A percentile compares a stretch with the other conserved stretches of the same genome.
Evolutionary conservation across 1,284 basidiomycete species (phyloP).

Genomic region (Acaromyces ingoldii): DNA sequence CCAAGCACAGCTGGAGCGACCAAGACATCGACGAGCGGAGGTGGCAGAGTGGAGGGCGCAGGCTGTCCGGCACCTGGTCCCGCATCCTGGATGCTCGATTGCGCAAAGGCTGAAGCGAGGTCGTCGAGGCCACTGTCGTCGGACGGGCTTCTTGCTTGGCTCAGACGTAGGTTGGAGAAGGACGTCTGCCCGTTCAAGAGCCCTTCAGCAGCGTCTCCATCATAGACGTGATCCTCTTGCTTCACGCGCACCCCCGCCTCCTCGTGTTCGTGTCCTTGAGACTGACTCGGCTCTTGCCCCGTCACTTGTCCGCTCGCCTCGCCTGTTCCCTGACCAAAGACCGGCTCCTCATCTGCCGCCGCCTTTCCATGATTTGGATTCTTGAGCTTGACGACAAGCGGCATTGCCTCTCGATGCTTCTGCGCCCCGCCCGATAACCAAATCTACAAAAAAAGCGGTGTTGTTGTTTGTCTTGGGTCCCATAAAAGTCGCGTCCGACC

Average conservation of each 20-base stretch:
- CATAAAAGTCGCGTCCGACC: too few relatives aligned
- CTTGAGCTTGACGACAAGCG: slow-evolving; percentile 2
- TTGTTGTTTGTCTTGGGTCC: too few relatives aligned
- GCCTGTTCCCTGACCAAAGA: too few relatives aligned
- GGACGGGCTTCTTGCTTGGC: too few relatives aligned
- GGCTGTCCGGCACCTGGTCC: not conserved
- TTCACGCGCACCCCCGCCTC: not conserved
- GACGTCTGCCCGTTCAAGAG: not conserved
- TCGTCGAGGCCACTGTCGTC: not conserved
- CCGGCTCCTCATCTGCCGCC: too few relatives aligned
- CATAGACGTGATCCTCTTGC: not conserved
- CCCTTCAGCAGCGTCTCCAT: not conserved
- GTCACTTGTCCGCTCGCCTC: not conserved
- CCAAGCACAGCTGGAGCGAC: slow-evolving; percentile 41
- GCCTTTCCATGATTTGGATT: too few relatives aligned
- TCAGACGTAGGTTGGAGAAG: too few relatives aligned
- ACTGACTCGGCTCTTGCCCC: not conserved
- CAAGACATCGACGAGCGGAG: slow-evolving; percentile 33
- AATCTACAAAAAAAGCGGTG: too few relatives aligned
- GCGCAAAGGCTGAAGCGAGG: not conserved
- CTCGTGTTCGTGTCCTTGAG: not conserved
- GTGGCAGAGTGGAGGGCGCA: not conserved
- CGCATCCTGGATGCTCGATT: not conserved
- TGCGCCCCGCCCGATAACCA: too few relatives aligned
- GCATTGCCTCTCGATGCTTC: too few relatives aligned